Base-by-base conservation (phyloP, 441 rosid genomes). In the Euphorbia schlechtendalii region DNA sequence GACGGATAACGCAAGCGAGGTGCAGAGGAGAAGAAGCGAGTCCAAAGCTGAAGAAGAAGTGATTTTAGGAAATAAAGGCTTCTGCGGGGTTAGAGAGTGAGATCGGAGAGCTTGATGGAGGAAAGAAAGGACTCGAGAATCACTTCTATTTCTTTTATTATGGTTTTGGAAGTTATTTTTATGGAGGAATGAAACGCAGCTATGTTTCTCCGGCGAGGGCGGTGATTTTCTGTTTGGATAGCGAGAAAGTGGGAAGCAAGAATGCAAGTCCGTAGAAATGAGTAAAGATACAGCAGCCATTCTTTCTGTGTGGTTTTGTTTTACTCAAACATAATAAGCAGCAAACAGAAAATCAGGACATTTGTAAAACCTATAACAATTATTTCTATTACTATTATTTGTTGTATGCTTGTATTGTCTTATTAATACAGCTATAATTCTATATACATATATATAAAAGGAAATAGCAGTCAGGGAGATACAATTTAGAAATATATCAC, bases 1-100 rank as follows among this genome's bases (percentile, higher is more conserved):
- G 53, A 90, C 74, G 11, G 97, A 93, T 5, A 93, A 55, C 48
- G 87, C 86, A 32, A 85, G 71, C 24, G 98, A 93, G 70, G 90
- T 74, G 72, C 87, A 93, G 58, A 88, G 69, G 30, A 90, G 67
- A 43, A 93, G 69, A 30, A 90, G 69, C 46, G 88, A 85, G 54
- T 85, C 90, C 8, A 84, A 41, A 56, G 77, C 71, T 1, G 51
- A 38, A 5, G 67, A 13, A 32, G 71, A 25, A 3, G 58, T 52
- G 49, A 9, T 18, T 56, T 54, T 56, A 13, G 22, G 21, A 34
- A 43, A 36, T 57, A 18, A 13, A 28, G 65, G 36, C 43, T 63
- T 43, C 20, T 40, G 56, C 51, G 40, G 45, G 55, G 69, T 30
- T 22, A 46, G 14, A 9, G 53, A 45, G 32, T 1, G 4, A 38